Evolutionary conservation across 2,329 filamentous ascomycete species (phyloP).

Genomic region (Monilinia fructicola): DNA sequence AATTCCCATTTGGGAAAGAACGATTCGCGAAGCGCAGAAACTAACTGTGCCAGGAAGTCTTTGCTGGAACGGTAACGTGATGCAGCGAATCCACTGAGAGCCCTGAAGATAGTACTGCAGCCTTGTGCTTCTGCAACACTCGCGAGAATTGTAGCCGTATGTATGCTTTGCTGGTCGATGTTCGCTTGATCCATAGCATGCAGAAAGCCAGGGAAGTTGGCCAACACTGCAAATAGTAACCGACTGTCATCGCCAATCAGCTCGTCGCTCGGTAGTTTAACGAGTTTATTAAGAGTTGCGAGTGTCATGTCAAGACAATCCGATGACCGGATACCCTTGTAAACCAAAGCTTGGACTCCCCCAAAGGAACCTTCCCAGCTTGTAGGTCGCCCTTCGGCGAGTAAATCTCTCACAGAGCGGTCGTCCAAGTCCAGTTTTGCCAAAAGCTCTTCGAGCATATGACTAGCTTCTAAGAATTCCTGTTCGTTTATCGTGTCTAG

Average conservation of each 20-base stretch:
- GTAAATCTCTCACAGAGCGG: conserved; percentile 63
- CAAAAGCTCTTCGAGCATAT: conserved; percentile 86
- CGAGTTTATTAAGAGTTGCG: conserved; percentile 73
- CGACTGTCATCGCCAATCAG: conserved; percentile 81
- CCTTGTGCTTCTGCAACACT: conserved; percentile 72
- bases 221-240: conserved; percentile 80
- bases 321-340: conserved; percentile 90
- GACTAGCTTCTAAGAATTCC: conserved; percentile 87
- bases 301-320: conserved; percentile 77
- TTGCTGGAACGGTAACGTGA: conserved; percentile 64
- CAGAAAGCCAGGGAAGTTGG: conserved; percentile 86
- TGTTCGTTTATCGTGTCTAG: conserved; percentile 94
- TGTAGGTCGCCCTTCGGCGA: conserved; percentile 76
- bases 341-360: conserved; percentile 79
- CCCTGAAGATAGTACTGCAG: conserved; percentile 63
- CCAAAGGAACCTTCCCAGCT: conserved; percentile 90
- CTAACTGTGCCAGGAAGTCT: conserved; percentile 74
- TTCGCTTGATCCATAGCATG: conserved; percentile 69
- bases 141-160: conserved; percentile 68
- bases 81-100: conserved; percentile 68
- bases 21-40: conserved; percentile 70
- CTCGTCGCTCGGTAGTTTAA: conserved; percentile 73
- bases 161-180: conserved; percentile 55
- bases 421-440: conserved; percentile 79
- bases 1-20: conserved; percentile 85